phyloP scores from a whole-genome alignment of 2,329 filamentous ascomycete species.

The Bretziella fagacearum region DNA sequence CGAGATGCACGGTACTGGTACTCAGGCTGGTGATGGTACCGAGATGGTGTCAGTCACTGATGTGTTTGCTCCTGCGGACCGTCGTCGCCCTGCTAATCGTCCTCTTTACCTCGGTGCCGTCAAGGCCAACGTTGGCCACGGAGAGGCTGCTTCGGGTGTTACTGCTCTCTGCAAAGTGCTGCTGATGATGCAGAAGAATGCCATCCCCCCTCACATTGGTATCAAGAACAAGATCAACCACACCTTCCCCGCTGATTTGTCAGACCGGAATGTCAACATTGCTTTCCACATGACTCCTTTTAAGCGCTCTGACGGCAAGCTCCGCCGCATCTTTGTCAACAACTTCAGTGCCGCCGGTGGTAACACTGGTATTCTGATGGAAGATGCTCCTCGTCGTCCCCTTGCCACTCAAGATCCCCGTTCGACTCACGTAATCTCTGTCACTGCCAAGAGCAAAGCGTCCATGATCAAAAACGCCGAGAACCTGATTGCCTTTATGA shows the following conservation, averaged over 20 bases:
- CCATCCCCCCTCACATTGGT: conserved; percentile 48
- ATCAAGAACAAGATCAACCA: conserved; percentile 49
- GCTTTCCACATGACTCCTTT: conserved; percentile 36
- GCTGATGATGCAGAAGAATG: conserved; percentile 44
- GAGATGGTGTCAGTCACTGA: conserved; percentile 64
- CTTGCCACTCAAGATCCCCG: conserved; percentile 36
- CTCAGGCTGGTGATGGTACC: conserved; percentile 64
- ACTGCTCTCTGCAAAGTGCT: conserved; percentile 49
- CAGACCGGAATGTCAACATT: conserved; percentile 41
- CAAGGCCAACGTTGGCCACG: conserved; percentile 48
- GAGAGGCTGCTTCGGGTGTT: conserved; percentile 43
- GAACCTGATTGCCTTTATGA: conserved; percentile 36
- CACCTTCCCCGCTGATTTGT: conserved; percentile 39
- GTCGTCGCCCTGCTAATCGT: conserved; percentile 29
- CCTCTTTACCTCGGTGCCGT: conserved; percentile 45
- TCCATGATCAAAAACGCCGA: conserved; percentile 43
- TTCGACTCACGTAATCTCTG: conserved; percentile 37
- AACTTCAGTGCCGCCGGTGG: conserved; percentile 57
- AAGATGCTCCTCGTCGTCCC: conserved; percentile 37
- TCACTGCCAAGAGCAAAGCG: conserved; percentile 38
- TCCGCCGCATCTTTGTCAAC: conserved; percentile 39
- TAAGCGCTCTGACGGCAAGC: conserved; percentile 30
- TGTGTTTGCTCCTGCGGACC: conserved; percentile 31
- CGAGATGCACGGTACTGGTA: conserved; percentile 82
- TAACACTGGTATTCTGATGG: conserved; percentile 49